Percentiles rank a stretch among this genome's conserved stretches.
Conservation (phyloP, 768 basidiomycete species). For the Neoboletus subvelutipes region DNA sequence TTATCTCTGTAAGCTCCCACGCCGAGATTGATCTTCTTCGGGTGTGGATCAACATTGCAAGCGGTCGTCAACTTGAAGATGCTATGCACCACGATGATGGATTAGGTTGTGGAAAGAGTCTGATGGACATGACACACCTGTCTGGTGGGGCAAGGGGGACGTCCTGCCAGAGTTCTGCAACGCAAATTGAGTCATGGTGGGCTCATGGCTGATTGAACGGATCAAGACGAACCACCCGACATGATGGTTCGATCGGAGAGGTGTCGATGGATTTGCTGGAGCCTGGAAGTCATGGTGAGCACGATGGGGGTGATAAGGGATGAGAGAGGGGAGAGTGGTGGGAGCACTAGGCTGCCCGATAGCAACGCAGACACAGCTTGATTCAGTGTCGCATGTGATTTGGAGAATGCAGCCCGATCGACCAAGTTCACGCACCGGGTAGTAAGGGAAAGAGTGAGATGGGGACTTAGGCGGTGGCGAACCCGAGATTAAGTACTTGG, state of each 20-base stretch:
- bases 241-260: slow-evolving; percentile 42
- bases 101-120: slow-evolving; percentile 1
- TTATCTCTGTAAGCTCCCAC: slow-evolving; percentile 93
- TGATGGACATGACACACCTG: slow-evolving; percentile 45
- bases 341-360: not conserved
- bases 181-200: not conserved
- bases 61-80: slow-evolving; percentile 91
- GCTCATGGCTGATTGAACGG: not conserved
- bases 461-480: too few relatives aligned
- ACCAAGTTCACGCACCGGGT: not conserved
- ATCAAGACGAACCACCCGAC: slow-evolving; percentile 51
- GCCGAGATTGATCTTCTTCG: slow-evolving; percentile 86
- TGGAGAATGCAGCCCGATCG: not conserved
- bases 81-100: slow-evolving; percentile 39
- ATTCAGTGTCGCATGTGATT: slow-evolving; percentile 22
- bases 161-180: slow-evolving; percentile 66
- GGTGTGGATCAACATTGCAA: slow-evolving; percentile 76
- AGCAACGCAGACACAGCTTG: not conserved
- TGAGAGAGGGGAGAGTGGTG: not conserved
- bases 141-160: slow-evolving; percentile 86
- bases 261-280: slow-evolving; percentile 60
- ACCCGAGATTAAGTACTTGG: slow-evolving; percentile 3
- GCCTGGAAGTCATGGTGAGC: slow-evolving; percentile 52
- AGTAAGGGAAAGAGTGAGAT: not conserved
- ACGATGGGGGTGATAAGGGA: not conserved